Percentiles rank a stretch among this genome's conserved stretches.
Conservation (phyloP, 2,329 filamentous ascomycete species). For the Phaeosphaeriaceae sp. region DNA sequence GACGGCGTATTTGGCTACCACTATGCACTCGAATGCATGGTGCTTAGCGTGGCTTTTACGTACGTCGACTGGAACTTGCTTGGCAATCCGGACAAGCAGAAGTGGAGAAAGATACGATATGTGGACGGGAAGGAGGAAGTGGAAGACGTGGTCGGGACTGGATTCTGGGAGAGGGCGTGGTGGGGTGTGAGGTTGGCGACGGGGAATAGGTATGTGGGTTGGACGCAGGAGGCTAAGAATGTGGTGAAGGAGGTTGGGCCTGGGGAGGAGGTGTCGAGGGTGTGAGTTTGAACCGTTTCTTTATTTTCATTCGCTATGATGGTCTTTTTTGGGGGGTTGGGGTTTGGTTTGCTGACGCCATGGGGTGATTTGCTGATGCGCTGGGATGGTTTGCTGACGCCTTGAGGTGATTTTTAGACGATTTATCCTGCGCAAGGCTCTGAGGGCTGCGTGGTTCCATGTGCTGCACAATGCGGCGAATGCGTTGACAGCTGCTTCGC, state of each 20-base stretch:
- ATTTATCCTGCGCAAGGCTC: constrained; percentile 28
- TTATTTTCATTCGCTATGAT: neutral
- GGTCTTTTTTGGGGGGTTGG: neutral
- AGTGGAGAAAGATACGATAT: constrained; percentile 31
- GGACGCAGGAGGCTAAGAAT: constrained; percentile 38
- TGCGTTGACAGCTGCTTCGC: constrained; percentile 26
- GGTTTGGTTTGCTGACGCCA: neutral
- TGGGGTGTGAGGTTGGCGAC: constrained; percentile 23
- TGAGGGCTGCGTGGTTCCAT: constrained; percentile 19
- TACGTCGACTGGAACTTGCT: constrained; percentile 34
- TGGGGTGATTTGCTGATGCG: too few species aligned
- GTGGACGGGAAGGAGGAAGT: neutral
- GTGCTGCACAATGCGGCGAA: constrained; percentile 17
- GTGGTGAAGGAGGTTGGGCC: constrained; percentile 24
- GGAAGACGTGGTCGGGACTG: neutral
- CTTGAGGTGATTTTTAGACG: too few species aligned
- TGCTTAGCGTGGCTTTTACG: constrained; percentile 7
- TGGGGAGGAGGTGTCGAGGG: constrained; percentile 26
- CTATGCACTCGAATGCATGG: constrained; percentile 18
- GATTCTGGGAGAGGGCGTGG: constrained; percentile 25
- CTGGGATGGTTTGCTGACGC: too few species aligned
- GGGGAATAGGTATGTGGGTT: constrained; percentile 30
- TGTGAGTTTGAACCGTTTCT: constrained; percentile 24
- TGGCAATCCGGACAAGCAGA: constrained; percentile 29
- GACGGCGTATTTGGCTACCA: constrained; percentile 17